phyloP scores from a whole-genome alignment of 2,329 filamentous ascomycete genomes.

The Capronia epimyces region DNA sequence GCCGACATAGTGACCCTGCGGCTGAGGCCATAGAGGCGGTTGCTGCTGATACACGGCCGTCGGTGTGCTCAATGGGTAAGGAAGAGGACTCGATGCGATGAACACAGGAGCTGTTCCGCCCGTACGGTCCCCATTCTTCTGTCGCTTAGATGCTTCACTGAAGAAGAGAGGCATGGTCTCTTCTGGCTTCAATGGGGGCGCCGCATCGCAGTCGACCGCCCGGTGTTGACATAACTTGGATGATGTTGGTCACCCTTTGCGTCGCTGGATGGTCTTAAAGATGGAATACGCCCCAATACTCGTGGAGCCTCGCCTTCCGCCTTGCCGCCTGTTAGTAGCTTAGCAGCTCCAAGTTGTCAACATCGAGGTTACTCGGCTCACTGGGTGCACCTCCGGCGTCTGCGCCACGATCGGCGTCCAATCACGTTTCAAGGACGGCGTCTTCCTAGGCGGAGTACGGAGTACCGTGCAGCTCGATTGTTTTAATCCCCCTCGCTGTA shows the following conservation, averaged over 20 bases:
- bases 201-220: not conserved
- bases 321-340: conserved; percentile 4
- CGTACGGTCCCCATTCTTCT: not conserved
- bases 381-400: not conserved
- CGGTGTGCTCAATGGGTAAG: not conserved
- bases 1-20: not conserved
- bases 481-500: no score
- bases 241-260: not conserved
- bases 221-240: not conserved
- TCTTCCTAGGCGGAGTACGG: no score
- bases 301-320: not conserved
- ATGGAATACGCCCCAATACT: not conserved
- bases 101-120: not conserved
- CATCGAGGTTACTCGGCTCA: not conserved
- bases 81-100: not conserved
- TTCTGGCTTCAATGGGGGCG: not conserved
- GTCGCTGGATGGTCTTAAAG: not conserved
- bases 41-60: not conserved
- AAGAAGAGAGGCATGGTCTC: conserved; percentile 3
- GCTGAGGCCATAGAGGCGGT: not conserved
- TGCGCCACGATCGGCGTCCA: not conserved
- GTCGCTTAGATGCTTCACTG: not conserved
- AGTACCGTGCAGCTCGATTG: no score
- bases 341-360: not conserved
- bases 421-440: not conserved